phyloP scores from a whole-genome alignment of 2,329 filamentous ascomycete species.

The Malbranchea zuffiana region DNA sequence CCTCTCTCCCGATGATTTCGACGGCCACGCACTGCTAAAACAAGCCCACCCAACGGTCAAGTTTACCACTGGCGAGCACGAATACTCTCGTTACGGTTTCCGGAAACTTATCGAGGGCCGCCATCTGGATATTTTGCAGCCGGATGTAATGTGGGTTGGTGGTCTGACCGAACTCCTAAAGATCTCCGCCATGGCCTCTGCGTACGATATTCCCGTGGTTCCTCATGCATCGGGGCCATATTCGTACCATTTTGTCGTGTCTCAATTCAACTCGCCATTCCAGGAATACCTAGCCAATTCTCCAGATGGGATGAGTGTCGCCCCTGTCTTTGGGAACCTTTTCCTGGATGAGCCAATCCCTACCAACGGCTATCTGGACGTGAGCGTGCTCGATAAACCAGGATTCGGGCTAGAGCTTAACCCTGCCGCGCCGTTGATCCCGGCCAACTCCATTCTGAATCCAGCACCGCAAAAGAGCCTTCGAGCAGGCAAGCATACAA shows the following conservation, averaged over 20 bases:
- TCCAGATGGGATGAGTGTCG: constrained; percentile 75
- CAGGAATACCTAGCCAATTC: constrained; percentile 95
- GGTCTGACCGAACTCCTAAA: constrained; percentile 86
- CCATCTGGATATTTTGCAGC: constrained; percentile 88
- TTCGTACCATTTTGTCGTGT: constrained; percentile 92
- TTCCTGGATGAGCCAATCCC: constrained; percentile 88
- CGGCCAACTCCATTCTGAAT: constrained; percentile 61
- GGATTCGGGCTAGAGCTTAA: constrained; percentile 85
- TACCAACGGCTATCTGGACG: constrained; percentile 66
- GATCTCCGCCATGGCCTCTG: constrained; percentile 76
- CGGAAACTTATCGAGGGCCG: constrained; percentile 85
- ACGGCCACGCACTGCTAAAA: constrained; percentile 83
- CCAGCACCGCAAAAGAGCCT: constrained; percentile 46
- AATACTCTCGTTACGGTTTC: constrained; percentile 90
- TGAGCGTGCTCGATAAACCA: constrained; percentile 71
- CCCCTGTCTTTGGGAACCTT: constrained; percentile 84
- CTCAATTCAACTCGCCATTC: constrained; percentile 85
- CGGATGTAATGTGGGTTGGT: constrained; percentile 95
- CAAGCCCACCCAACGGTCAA: constrained; percentile 79
- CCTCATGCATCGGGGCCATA: constrained; percentile 92
- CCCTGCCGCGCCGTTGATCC: constrained; percentile 66
- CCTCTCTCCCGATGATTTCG: constrained; percentile 78
- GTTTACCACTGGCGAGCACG: constrained; percentile 93
- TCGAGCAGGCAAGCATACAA: no score
- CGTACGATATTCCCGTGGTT: constrained; percentile 88